Percentiles rank a stretch among this genome's conserved stretches.
Evolutionary conservation across 2,329 filamentous ascomycete genomes (phyloP).

Genomic region (Cryphonectria naterciae): DNA sequence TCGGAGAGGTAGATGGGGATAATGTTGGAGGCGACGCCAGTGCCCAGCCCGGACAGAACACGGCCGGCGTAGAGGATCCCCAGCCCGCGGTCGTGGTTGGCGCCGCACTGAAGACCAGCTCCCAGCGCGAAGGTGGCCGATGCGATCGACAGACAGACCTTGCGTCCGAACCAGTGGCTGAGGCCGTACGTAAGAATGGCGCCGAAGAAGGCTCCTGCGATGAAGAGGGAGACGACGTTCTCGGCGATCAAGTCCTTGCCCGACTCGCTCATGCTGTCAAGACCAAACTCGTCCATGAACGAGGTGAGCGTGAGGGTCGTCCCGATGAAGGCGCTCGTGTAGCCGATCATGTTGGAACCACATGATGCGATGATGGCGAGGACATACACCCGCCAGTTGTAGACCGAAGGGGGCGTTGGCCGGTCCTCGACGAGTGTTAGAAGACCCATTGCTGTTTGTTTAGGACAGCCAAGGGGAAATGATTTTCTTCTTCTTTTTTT

Average conservation of each 20-base stretch:
- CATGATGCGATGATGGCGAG: slow-evolving; percentile 59
- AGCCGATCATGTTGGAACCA: slow-evolving; percentile 60
- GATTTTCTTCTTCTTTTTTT: background rate
- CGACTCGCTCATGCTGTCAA: slow-evolving; percentile 38
- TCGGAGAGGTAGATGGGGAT: slow-evolving; percentile 25
- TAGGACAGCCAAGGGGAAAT: background rate
- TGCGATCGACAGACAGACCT: slow-evolving; percentile 20
- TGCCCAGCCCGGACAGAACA: slow-evolving; percentile 21
- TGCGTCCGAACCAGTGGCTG: slow-evolving; percentile 59
- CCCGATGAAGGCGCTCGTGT: slow-evolving; percentile 78
- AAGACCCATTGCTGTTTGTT: slow-evolving; percentile 12
- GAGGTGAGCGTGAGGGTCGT: slow-evolving; percentile 73
- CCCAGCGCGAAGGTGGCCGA: slow-evolving; percentile 23
- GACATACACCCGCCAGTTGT: slow-evolving; percentile 56
- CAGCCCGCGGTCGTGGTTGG: slow-evolving; percentile 11
- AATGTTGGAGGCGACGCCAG: slow-evolving; percentile 16
- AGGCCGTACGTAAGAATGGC: slow-evolving; percentile 14
- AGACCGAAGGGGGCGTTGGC: slow-evolving; percentile 59
- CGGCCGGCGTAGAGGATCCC: slow-evolving; percentile 20
- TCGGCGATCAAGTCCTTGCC: slow-evolving; percentile 55
- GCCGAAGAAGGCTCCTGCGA: slow-evolving; percentile 27
- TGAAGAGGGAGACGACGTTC: slow-evolving; percentile 41
- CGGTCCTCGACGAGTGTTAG: slow-evolving; percentile 55
- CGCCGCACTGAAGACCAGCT: slow-evolving; percentile 21
- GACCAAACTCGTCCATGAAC: slow-evolving; percentile 69